Conservation (phyloP, 2,329 filamentous ascomycete species). For the Claviceps sorghi region DNA sequence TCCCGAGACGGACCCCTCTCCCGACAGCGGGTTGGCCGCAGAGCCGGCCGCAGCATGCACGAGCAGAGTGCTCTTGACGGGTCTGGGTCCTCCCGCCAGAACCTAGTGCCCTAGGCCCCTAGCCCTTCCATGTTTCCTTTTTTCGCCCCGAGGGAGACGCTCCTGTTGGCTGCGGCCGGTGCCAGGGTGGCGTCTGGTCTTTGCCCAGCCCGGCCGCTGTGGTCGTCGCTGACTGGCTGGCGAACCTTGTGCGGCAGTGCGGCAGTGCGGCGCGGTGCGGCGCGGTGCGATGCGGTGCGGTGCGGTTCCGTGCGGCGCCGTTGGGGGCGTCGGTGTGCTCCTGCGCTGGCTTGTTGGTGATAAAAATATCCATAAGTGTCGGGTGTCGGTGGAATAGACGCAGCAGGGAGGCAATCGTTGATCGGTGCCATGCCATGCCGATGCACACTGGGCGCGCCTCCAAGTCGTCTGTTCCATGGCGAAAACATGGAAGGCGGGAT, state of each 20-base stretch:
- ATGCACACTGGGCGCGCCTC: no score
- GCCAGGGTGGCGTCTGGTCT: neutral
- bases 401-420: no score
- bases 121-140: constrained; percentile 1
- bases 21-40: constrained; percentile 21
- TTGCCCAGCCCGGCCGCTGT: neutral
- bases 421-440: no score
- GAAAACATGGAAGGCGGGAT: neutral
- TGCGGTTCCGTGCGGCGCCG: constrained; percentile 4
- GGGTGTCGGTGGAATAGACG: no score
- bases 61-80: constrained; percentile 14
- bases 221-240: neutral
- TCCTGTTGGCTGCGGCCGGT: neutral
- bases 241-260: neutral
- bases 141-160: neutral
- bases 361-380: neutral
- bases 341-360: no score
- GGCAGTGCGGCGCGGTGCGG: neutral
- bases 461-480: neutral
- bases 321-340: neutral
- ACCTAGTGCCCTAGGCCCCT: constrained; percentile 2
- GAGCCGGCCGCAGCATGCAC: constrained; percentile 25
- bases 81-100: constrained; percentile 7
- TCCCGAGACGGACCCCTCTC: constrained; percentile 20
- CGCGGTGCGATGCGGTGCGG: neutral